Base-by-base conservation (phyloP, 1,139 yeast species). In the Meyerozyma athensensis region DNA sequence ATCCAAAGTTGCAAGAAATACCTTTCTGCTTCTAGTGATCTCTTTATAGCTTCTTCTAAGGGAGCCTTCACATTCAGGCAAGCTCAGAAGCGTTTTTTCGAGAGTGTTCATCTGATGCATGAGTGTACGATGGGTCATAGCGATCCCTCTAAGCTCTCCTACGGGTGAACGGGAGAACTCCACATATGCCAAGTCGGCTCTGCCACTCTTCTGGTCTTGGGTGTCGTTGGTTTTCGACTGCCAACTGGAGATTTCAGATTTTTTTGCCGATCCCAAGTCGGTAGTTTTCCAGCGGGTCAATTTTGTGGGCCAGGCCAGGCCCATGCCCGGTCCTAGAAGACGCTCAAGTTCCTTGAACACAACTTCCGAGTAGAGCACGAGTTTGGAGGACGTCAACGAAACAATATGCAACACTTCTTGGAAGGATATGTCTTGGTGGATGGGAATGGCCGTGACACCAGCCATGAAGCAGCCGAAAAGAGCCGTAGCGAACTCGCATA, bases 401-500 rank as follows among this genome's bases (percentile, higher is more conserved):
- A 92, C 74, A 30, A 90, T 84, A 42, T 79, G 81, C 16, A 80
- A 69, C 37, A 86, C 79, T 47, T 87, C 96, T 37, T 66, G 67
- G 30, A 81, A 52, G 18, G 79, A 72, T 32, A 83, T 78, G 38
- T 84, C 84, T 37, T 89, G 83, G 38, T 86, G 85, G 33, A 89
- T 78, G 0, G 98, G 98, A 8, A 94, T 94, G 0, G 97, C 97
- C 1, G 94, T 90, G 28, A 87, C 86, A 1, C 96, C 96, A 0
- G 97, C 95, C 45, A 92, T 67, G 50, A 92, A 87, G 55, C 97
- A 90, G 3, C 97, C 98, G 54, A 87, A 74, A 13, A 94, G 59
- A 0, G 97, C 95, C 1, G 86, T 77, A 0, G 86, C 77, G 55
- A 90, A 90, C 48, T 92, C 97, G 13, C 85, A 72, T 1, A 87